Base-by-base conservation (phyloP, 2,329 filamentous ascomycete species). In the Graphilbum sp. region DNA sequence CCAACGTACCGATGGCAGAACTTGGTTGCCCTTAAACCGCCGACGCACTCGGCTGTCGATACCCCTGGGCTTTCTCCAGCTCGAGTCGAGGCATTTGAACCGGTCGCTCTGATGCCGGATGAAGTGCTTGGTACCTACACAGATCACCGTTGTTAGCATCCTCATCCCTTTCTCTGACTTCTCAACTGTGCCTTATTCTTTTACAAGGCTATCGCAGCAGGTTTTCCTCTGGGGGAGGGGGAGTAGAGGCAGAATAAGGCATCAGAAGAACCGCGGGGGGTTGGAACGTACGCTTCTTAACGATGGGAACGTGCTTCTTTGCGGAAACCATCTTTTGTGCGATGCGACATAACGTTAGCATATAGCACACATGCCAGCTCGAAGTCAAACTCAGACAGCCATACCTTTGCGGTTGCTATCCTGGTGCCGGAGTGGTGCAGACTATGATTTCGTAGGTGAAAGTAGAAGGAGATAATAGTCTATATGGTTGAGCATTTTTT, bases 31-130 rank as follows among this genome's bases (percentile, higher is more conserved):
- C 69, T 84, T 86, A 76, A 98, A 98, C 54, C 90, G 84, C 75
- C 90, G 79, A 63, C 90, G 83, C 62, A 98, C 88, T 59, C 83
- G 73, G 74, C 87, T 93, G 45, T 98, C 90, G 67, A 98, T 98
- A 85, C 90, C 90, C 84, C 98, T 98, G 54, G 90, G 90, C 77
- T 96, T 98, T 70, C 90, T 45, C 90, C 90, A 98, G 75, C 75
- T 79, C 53, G 81, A 63, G 60, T 73, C 79, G 54, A 96, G 79
- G 62, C 90, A 79, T 72, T 79, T 94, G 75, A 93, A 98, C 63
- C 79, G 79, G 69, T 96, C 90, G 66, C 75, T 83, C 79, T 98
- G 90, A 72, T 98, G 90, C 64, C 90, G 83, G 68, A 76, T 78
- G 81, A 96, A 98, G 70, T 72, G 75, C 76, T 87, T 85, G 60